Conservation (phyloP, 1,284 basidiomycete species). For the Trichosporon coremiiforme region DNA sequence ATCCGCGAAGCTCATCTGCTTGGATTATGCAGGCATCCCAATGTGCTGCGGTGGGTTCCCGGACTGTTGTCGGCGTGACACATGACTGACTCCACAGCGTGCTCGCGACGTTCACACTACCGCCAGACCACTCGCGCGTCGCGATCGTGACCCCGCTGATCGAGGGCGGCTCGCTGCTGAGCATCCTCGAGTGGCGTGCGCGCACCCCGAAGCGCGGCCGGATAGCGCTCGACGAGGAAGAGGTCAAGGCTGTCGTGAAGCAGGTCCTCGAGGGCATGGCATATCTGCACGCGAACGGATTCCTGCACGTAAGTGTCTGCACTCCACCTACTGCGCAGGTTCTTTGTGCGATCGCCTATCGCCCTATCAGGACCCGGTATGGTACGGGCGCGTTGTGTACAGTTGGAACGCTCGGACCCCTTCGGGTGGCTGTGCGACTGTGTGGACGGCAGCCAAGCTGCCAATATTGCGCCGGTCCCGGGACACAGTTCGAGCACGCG, state of each 20-base stretch:
- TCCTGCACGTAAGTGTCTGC: constrained; percentile 67
- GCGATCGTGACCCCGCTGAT: constrained; percentile 51
- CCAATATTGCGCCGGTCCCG: background rate
- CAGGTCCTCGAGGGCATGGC: constrained; percentile 83
- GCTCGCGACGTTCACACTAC: constrained; percentile 48
- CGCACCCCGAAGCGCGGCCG: background rate
- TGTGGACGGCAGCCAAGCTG: background rate
- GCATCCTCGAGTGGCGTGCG: constrained; percentile 47
- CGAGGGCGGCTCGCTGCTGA: constrained; percentile 46
- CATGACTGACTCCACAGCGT: constrained; percentile 34
- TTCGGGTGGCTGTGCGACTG: constrained; percentile 1
- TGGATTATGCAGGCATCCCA: constrained; percentile 45
- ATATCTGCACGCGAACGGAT: constrained; percentile 84
- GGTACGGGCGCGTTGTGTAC: constrained; percentile 1
- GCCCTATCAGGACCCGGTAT: background rate
- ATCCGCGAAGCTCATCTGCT: constrained; percentile 45
- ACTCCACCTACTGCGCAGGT: background rate
- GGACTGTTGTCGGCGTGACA: background rate
- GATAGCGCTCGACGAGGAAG: constrained; percentile 44
- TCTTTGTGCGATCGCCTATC: background rate
- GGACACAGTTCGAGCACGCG: background rate
- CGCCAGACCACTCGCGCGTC: constrained; percentile 46
- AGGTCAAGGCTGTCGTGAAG: constrained; percentile 60
- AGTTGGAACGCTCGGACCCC: constrained; percentile 10
- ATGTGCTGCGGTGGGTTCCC: constrained; percentile 46